A percentile compares a stretch with the other conserved stretches of the same genome.
phyloP scores from a whole-genome alignment of 1,139 yeast genomes.

The Suhomyces yuchorum region DNA sequence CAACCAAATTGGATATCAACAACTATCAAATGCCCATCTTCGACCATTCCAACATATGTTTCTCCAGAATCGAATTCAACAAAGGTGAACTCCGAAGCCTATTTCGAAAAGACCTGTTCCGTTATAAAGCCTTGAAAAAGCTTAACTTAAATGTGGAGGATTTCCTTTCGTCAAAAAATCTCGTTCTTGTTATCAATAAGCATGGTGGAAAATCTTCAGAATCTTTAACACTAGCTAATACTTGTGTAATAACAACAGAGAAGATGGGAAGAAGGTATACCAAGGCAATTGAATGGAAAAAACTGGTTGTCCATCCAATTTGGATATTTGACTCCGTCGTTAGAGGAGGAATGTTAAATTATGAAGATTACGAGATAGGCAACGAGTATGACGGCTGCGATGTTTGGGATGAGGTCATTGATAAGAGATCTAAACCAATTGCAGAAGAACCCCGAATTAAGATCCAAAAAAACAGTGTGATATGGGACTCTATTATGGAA shows the following conservation, averaged over 20 bases:
- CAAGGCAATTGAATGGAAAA: slow-evolving; percentile 67
- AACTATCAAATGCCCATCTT: slow-evolving; percentile 46
- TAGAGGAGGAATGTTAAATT: slow-evolving; percentile 61
- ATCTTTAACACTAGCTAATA: slow-evolving; percentile 53
- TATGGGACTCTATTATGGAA: slow-evolving; percentile 58
- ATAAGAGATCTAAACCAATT: slow-evolving; percentile 1
- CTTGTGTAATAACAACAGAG: slow-evolving; percentile 57
- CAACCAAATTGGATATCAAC: slow-evolving; percentile 20
- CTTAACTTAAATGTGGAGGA: slow-evolving; percentile 19
- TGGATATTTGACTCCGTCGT: slow-evolving; percentile 70
- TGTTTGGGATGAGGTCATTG: slow-evolving; percentile 46
- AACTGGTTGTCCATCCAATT: slow-evolving; percentile 70
- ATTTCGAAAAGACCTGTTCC: slow-evolving; percentile 16
- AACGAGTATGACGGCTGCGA: slow-evolving; percentile 45
- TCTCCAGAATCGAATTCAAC: slow-evolving; percentile 50
- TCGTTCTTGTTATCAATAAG: slow-evolving; percentile 39
- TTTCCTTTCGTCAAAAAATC: slow-evolving; percentile 27
- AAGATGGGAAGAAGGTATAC: slow-evolving; percentile 60
- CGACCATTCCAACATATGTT: slow-evolving; percentile 48
- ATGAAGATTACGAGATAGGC: slow-evolving; percentile 41
- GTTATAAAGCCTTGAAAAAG: slow-evolving; percentile 14
- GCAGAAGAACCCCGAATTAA: slow-evolving; percentile 19
- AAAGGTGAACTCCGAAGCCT: slow-evolving; percentile 16
- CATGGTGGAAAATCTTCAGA: slow-evolving; percentile 65
- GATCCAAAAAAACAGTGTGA: slow-evolving; percentile 27